Percentiles rank a stretch among this genome's conserved stretches.
phyloP scores from a whole-genome alignment of 345 rosid genomes.

The Cardamine occulta region DNA sequence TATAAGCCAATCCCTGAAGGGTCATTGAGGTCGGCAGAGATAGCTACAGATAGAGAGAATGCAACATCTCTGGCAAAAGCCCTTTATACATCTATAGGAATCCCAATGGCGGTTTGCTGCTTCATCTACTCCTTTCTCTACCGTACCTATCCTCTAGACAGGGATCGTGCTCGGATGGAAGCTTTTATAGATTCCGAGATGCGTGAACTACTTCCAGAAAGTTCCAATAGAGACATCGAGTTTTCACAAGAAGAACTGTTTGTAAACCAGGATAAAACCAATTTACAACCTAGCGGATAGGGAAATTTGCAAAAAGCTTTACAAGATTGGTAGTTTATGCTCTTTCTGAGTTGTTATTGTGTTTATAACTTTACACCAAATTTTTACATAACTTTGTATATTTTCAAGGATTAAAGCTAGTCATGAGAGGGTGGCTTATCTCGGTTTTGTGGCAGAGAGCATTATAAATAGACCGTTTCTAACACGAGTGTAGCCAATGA shows the following conservation, averaged over 20 bases:
- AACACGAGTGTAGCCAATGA: conserved; percentile 55
- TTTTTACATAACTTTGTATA: conserved; percentile 2
- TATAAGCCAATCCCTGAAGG: conserved; percentile 67
- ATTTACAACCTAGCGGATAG: conserved; percentile 18
- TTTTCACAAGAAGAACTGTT: conserved; percentile 28
- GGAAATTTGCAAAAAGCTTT: conserved; percentile 1
- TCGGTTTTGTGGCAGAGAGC: conserved; percentile 80
- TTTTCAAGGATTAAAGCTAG: background rate
- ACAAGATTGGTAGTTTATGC: background rate
- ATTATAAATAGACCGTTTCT: conserved; percentile 71
- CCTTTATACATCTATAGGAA: conserved; percentile 71
- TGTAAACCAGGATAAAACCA: conserved; percentile 15
- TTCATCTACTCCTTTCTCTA: conserved; percentile 78
- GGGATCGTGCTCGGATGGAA: conserved; percentile 78
- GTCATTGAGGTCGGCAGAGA: conserved; percentile 51
- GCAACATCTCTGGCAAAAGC: conserved; percentile 83
- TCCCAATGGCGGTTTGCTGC: conserved; percentile 81
- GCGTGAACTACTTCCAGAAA: conserved; percentile 54
- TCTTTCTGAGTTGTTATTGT: conserved; percentile 11
- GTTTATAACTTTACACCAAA: conserved; percentile 21
- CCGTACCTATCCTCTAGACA: conserved; percentile 74
- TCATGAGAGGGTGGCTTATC: conserved; percentile 31
- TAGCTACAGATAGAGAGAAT: conserved; percentile 69
- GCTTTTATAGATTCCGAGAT: conserved; percentile 77
- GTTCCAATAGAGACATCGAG: conserved; percentile 17